Conservation (phyloP, 148 eudicot species). For the Limonium bicolor region DNA sequence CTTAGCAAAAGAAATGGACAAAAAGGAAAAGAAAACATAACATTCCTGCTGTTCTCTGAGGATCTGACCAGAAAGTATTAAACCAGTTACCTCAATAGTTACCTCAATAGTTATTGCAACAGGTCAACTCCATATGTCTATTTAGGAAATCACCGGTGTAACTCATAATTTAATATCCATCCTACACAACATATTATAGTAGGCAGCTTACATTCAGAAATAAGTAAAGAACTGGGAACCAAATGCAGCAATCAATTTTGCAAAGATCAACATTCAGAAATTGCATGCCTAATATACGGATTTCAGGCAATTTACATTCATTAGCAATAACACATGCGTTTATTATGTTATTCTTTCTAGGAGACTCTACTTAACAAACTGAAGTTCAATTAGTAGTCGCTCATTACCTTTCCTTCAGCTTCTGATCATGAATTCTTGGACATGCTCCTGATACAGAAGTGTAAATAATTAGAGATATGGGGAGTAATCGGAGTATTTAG, state of each 20-base stretch:
- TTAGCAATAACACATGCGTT: background rate
- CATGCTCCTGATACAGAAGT: slow-evolving; percentile 48
- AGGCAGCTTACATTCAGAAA: slow-evolving; percentile 7
- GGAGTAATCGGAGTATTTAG: too few species aligned
- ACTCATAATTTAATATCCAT: slow-evolving; percentile 16
- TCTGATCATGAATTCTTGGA: slow-evolving; percentile 78
- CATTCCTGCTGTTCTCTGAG: background rate
- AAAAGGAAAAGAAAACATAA: background rate
- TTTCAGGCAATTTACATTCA: background rate
- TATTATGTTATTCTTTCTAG: too few species aligned
- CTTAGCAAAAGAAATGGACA: background rate
- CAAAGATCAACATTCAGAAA: background rate
- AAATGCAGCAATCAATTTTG: background rate
- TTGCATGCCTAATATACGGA: background rate
- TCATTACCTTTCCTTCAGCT: slow-evolving; percentile 86
- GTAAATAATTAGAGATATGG: too few species aligned
- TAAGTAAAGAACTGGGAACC: background rate
- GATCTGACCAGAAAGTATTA: slow-evolving; percentile 5
- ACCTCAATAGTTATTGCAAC: slow-evolving; percentile 23
- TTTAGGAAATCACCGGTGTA: slow-evolving; percentile 19
- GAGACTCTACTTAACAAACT: too few species aligned
- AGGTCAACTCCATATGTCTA: slow-evolving; percentile 22
- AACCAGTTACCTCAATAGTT: slow-evolving; percentile 25
- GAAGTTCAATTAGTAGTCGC: background rate
- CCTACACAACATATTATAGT: slow-evolving; percentile 24